A percentile compares a stretch with the other conserved stretches of the same genome.
phyloP scores from a whole-genome alignment of 371 early-diverging fungal species.

The Mortierella sp. region DNA sequence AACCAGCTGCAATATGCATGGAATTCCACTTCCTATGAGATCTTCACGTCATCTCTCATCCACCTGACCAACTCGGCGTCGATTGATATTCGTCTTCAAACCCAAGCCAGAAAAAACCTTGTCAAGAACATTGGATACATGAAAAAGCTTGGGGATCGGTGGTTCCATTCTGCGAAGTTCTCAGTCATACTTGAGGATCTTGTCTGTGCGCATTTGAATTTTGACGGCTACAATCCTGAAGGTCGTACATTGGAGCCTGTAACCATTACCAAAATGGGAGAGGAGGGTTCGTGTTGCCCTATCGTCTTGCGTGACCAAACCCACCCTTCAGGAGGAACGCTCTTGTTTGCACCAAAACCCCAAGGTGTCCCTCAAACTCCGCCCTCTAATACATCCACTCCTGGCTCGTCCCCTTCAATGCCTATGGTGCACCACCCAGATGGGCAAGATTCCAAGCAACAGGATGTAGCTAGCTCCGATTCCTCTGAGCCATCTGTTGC shows the following conservation, averaged over 20 bases:
- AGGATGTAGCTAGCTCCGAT: conserved; percentile 2
- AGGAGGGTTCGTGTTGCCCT: conserved; percentile 5
- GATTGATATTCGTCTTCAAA: conserved; percentile 40
- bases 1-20: conserved; percentile 23
- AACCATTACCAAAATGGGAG: conserved; percentile 1
- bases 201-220: conserved; percentile 42
- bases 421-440: conserved; percentile 27
- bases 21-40: conserved; percentile 39
- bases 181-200: conserved; percentile 39
- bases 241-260: conserved; percentile 27
- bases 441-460: conserved; percentile 18
- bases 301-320: conserved; percentile 39
- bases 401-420: conserved; percentile 31
- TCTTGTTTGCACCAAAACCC: conserved; percentile 35
- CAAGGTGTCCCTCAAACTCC: conserved; percentile 24
- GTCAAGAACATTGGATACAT: conserved; percentile 30
- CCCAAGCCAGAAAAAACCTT: conserved; percentile 48
- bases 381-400: conserved; percentile 19
- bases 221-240: conserved; percentile 42
- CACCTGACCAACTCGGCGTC: conserved; percentile 56
- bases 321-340: conserved; percentile 50
- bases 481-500: background rate
- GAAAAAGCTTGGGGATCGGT: conserved; percentile 33
- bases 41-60: conserved; percentile 37
- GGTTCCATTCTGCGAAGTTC: conserved; percentile 52